These are phyloP conservation scores for Graphilbum ipis-grandicollis DNA, from an alignment of 2,329 filamentous ascomycete genomes.

Conservation along the genomic window DNA sequence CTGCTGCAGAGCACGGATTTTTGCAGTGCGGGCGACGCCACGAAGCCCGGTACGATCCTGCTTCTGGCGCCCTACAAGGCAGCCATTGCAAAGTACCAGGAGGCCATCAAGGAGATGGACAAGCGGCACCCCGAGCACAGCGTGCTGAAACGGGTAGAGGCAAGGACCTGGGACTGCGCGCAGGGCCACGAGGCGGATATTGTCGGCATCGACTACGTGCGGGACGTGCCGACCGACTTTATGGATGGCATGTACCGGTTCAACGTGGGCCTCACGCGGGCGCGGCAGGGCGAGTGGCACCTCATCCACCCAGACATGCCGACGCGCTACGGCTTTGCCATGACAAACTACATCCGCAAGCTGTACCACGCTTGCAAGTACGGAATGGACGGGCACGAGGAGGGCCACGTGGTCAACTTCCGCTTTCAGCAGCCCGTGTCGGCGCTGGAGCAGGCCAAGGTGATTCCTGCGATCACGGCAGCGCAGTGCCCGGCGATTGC, in stretches of 20 bases:
- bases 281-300: constrained; percentile 25
- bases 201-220: constrained; percentile 28
- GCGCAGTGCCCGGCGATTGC: no score
- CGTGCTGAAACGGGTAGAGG: constrained; percentile 15
- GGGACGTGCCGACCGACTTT: constrained; percentile 20
- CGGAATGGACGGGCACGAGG: constrained; percentile 2
- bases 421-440: no score
- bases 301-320: constrained; percentile 23
- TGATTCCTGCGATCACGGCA: not conserved
- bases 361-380: constrained; percentile 7
- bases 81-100: constrained; percentile 18
- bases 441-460: no score
- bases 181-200: constrained; percentile 31
- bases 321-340: not conserved
- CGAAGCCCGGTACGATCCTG: constrained; percentile 19
- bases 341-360: constrained; percentile 6
- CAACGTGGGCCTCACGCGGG: constrained; percentile 27
- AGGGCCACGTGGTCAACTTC: constrained; percentile 6
- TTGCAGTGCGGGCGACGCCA: constrained; percentile 11
- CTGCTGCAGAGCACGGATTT: constrained; percentile 18
- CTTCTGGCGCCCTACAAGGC: constrained; percentile 26
- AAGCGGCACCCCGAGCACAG: constrained; percentile 11
- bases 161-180: constrained; percentile 25
- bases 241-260: constrained; percentile 26
- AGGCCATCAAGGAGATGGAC: constrained; percentile 11